Evolutionary conservation across 2,329 filamentous ascomycete species (phyloP), one percentile per base, ranked within the genome.

Genomic region (Fusarium albidum): DNA sequence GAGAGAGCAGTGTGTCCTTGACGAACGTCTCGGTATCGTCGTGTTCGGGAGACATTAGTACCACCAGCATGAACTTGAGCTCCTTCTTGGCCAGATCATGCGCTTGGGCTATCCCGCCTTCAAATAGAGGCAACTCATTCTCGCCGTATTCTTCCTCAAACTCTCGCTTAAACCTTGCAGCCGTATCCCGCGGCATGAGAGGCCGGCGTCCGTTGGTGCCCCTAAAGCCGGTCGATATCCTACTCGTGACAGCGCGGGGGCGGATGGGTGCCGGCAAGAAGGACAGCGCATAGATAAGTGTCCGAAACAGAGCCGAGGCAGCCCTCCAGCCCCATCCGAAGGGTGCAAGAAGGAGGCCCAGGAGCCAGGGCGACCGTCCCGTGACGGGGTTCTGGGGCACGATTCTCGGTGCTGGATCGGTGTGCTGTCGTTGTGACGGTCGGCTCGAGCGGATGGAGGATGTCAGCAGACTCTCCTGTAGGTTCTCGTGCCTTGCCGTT

Each of bases 111-210:
- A 98, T 95, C 5, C 94, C 92, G 44, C 89, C 90, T 69, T 97
- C 93, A 63, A 89, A 87, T 72, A 96, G 96, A 0, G 89, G 87
- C 5, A 98, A 75, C 5, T 79, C 79, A 41, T 86, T 84, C 14
- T 80, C 75, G 0, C 92, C 92, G 68, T 97, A 95, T 66, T 96
- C 91, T 74, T 99, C 95, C 67, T 96, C 92, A 63, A 99, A 96
- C 66, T 98, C 93, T 9, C 94, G 85, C 68, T 91, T 90, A 72
- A 98, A 96, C 27, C 95, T 82, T 21, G 90, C 88, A 0, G 94
- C 92, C 1, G 92, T 94, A 69, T 99, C 95, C 50, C 90, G 86
- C 2, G 94, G 92, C 69, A 89, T 89, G 37, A 97, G 77, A 63
- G 91, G 84, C 62, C 91, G 83, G 28, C 94, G 83, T 5, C 89